These are phyloP conservation scores for Colletotrichum navitas DNA, from an alignment of 2,329 filamentous ascomycete genomes.

Conservation along the genomic window DNA sequence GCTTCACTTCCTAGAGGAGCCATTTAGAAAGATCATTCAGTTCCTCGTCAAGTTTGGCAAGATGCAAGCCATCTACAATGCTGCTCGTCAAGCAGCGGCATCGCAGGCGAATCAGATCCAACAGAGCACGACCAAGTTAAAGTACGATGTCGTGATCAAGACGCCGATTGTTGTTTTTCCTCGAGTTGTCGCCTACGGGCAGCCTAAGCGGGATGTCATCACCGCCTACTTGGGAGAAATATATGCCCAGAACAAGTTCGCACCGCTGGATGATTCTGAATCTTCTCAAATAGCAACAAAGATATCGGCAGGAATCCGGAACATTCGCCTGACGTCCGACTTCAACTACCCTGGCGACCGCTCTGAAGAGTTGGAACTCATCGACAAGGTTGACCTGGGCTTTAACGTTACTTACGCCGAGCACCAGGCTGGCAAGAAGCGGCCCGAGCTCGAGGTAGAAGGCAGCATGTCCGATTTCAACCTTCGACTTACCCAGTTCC, in stretches of 20 bases:
- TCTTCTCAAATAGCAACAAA: conserved; percentile 85
- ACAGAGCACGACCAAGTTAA: conserved; percentile 88
- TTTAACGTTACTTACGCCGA: conserved; percentile 95
- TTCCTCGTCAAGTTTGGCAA: conserved; percentile 99
- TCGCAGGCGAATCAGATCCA: conserved; percentile 95
- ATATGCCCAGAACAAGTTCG: conserved; percentile 94
- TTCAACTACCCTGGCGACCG: conserved; percentile 82
- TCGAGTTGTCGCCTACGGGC: conserved; percentile 77
- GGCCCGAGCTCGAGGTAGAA: conserved; percentile 92
- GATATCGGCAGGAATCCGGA: conserved; percentile 89
- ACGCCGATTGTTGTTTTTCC: conserved; percentile 98
- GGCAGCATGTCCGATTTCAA: conserved; percentile 95
- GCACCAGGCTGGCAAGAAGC: conserved; percentile 79
- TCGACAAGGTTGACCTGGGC: conserved; percentile 94
- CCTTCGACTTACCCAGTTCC: conserved; percentile 87
- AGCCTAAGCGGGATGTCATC: conserved; percentile 81
- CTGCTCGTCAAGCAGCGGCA: conserved; percentile 92
- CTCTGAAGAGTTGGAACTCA: conserved; percentile 92
- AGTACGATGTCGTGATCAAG: conserved; percentile 92
- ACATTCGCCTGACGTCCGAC: conserved; percentile 89
- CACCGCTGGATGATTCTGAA: conserved; percentile 82
- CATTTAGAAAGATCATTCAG: conserved; percentile 97
- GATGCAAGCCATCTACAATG: conserved; percentile 99
- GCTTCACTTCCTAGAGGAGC: conserved; percentile 96
- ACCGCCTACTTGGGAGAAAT: conserved; percentile 98